A percentile compares a stretch with the other conserved stretches of the same genome.
Evolutionary conservation across 192 early-diverging fungal species (phyloP).

Genomic region (Backusella tarrabulga): DNA sequence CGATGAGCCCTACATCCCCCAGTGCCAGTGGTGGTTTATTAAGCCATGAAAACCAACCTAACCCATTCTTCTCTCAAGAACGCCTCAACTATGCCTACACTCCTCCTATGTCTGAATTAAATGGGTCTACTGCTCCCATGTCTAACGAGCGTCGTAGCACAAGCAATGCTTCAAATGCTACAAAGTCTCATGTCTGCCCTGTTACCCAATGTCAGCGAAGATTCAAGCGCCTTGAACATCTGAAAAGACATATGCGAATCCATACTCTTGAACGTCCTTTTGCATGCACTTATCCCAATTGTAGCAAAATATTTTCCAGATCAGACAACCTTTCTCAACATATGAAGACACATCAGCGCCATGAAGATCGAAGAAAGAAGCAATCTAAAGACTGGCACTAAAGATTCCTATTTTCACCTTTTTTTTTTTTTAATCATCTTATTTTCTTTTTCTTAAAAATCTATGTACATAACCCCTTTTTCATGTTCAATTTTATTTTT

Average conservation of each 20-base stretch:
- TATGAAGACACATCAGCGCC: slow-evolving; percentile 41
- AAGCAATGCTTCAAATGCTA: neutral
- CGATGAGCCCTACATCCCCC: neutral
- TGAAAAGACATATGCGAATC: slow-evolving; percentile 70
- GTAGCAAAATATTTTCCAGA: slow-evolving; percentile 59
- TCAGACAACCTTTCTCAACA: slow-evolving; percentile 67
- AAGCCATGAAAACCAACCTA: neutral
- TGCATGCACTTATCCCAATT: slow-evolving; percentile 49
- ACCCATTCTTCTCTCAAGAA: neutral
- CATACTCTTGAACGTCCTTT: slow-evolving; percentile 69
- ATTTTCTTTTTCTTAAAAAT: neutral
- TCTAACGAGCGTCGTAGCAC: neutral
- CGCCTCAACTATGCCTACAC: neutral
- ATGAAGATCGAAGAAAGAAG: slow-evolving; percentile 5
- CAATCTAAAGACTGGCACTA: neutral
- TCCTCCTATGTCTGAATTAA: neutral
- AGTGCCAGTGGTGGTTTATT: neutral
- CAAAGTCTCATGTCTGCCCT: slow-evolving; percentile 35
- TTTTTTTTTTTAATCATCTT: neutral
- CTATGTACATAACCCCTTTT: neutral
- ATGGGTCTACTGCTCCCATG: neutral
- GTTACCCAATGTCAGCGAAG: slow-evolving; percentile 41
- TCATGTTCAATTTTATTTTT: neutral
- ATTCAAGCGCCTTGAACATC: slow-evolving; percentile 80
- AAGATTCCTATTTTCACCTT: neutral